phyloP scores from a whole-genome alignment of 345 rosid genomes.

The Eucalyptus brandiana region DNA sequence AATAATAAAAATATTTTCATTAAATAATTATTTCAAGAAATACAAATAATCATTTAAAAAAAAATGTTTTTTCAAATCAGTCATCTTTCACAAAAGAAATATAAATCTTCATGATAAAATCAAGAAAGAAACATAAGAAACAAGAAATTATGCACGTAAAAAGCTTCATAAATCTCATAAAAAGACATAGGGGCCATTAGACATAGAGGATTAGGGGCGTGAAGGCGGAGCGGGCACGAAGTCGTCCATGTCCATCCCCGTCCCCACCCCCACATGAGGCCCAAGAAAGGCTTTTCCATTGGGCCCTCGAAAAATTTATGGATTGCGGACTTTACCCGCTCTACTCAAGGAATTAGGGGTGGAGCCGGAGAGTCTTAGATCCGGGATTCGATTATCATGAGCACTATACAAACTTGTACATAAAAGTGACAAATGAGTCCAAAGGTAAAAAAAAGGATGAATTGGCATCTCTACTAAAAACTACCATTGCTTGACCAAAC shows the following conservation, averaged over 20 bases:
- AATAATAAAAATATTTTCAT: not conserved
- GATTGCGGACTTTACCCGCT: not conserved
- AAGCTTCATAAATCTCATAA: not conserved
- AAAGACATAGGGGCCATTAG: not conserved
- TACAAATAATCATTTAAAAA: accelerated
- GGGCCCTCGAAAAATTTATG: not conserved
- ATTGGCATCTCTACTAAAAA: not conserved
- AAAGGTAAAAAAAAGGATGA: not conserved
- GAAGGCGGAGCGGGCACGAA: not conserved
- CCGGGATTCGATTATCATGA: not conserved
- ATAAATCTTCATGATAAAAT: not conserved
- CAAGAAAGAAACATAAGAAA: not conserved
- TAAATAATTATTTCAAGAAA: not conserved
- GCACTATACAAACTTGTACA: not conserved
- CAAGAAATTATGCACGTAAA: not conserved
- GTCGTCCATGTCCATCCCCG: not conserved
- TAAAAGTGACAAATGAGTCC: not conserved
- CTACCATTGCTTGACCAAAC: not conserved
- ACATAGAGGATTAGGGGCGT: not conserved
- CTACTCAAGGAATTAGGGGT: not conserved
- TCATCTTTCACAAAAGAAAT: not conserved
- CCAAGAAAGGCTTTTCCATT: not conserved
- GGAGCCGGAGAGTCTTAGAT: not conserved
- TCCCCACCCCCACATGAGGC: not conserved
- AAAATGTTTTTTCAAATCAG: not conserved